Percentiles rank a stretch among this genome's conserved stretches.
Conservation (phyloP, 2,329 filamentous ascomycete genomes). For the Stachybotrys chlorohalonatus region DNA sequence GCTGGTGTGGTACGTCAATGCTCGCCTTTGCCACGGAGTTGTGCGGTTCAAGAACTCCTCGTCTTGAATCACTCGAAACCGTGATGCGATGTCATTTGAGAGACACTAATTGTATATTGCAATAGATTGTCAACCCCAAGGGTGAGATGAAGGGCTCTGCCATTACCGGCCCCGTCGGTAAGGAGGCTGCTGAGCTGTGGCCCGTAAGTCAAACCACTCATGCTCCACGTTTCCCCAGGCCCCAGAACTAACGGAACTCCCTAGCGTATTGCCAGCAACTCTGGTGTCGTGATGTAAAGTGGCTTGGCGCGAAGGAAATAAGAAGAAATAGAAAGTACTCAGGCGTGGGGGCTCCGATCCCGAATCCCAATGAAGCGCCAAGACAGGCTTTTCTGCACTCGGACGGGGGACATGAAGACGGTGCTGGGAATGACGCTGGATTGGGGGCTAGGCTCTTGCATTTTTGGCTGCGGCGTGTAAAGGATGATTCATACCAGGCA, state of each 20-base stretch:
- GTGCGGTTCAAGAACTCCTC: neutral
- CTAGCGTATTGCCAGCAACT: conserved; percentile 99
- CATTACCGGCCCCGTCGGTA: conserved; percentile 97
- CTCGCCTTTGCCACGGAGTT: neutral
- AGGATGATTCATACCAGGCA: conserved; percentile 43
- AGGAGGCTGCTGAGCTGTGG: conserved; percentile 99
- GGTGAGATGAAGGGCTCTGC: conserved; percentile 99
- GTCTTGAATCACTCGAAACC: neutral
- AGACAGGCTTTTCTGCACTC: conserved; percentile 5
- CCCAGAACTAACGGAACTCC: neutral
- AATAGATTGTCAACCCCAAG: conserved; percentile 98
- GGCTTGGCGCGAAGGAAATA: conserved; percentile 13
- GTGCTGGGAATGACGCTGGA: conserved; percentile 23
- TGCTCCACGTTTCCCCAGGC: no score
- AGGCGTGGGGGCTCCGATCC: conserved; percentile 9
- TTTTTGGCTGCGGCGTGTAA: conserved; percentile 43
- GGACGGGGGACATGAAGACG: conserved; percentile 7
- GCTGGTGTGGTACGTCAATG: conserved; percentile 79
- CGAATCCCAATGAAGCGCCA: conserved; percentile 23
- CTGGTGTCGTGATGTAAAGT: conserved; percentile 98
- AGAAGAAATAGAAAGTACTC: conserved; percentile 19
- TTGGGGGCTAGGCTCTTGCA: conserved; percentile 35
- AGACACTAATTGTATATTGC: neutral
- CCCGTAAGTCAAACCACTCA: conserved; percentile 55
- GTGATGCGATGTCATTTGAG: conserved; percentile 22